Base-by-base conservation (phyloP, 495 filamentous ascomycete species). In the Choiromyces venosus region DNA sequence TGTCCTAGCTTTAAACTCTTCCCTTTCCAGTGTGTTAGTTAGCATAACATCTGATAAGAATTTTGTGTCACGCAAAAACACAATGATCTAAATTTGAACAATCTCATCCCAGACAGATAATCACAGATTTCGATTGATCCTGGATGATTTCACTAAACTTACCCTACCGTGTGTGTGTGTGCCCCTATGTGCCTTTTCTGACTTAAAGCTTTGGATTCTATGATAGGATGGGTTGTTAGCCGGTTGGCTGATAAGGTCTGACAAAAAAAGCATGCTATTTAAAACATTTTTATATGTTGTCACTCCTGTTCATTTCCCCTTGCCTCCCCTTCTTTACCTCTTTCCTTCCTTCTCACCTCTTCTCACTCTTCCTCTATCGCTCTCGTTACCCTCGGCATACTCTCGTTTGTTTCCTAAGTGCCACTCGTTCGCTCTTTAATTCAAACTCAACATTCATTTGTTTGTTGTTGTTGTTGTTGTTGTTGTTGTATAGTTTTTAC, bases 251-350 rank as follows among this genome's bases (percentile, higher is more conserved):
- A 46, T n/a, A 21, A 46, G 42, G 42, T 46, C 18, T 46, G n/a
- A n/a, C 2, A 21, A 4, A 46, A 42, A 46, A 46, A 21, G 42
- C 42, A 21, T 21, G 18, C 10, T 18, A 42, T 19, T 16, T 1
- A 18, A 42, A 42, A 42, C 40, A 42, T 16, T 19, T 1, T n/a
- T n/a, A n/a, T 5, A 19, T 76, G 29, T 39, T 38, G 69, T 37
- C 52, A 66, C 46, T 68, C 73, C 69, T 76, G 33, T 36, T 76
- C 69, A 73, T 77, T 76, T 77, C 75, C 73, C 29, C 37, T 73
- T 42, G 4, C 33, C 25, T 66, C 38, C 21, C 46, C 12, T 44
- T 36, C 42, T 61, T 10, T 16, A 25, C 37, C 65, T 46, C 72
- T 66, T 21, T 29, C 29, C 29, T 18, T 21, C 33, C 61, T 5